Evolutionary conservation across 75 land plant genomes (phyloP), one percentile per base, ranked within the genome.

Genomic region (Adiantum capillusveneris): DNA sequence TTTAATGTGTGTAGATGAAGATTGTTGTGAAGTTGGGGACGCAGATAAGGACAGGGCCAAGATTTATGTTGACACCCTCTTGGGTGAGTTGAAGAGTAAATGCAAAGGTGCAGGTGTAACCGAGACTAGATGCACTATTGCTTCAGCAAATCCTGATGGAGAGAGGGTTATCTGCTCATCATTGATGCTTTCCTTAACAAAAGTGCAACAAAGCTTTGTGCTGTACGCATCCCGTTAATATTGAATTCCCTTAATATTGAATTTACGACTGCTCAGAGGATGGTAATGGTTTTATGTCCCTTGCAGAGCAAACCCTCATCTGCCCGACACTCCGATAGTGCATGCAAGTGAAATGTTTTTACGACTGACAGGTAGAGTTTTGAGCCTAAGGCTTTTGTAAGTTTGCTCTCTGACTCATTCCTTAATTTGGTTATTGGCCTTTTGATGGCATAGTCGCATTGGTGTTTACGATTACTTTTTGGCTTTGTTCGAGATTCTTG

Each of bases 171-270:
- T 93, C 44, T 43, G 66, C 59, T 75, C 98, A 37, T 78, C 95
- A 44, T 62, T 93, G 31, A 63, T 46, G 76, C 53, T 81, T 50
- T 81, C 94, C 45, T 81, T 93, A 19, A 83, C 80, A 70, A 82
- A 87, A 75, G 83, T 93, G 70, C 87, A 88, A 75, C 94, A 93
- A 65, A 93, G 98, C 70, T 93, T 93, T 85, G 94, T 93, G 68
- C 64, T 88, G 98, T 93, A 84, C 85, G 98, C 81, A 59, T 41
- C 9, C 37, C 9, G 37, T 34, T 9, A 3, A 5, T 34, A 5
- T 34, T 34, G 3, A 34, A 5, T 34, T 34, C 37, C 37, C 3
- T 34, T 9, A 5, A 9, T 34, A 5, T 34, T 34, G 37, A 34
- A 34, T 9, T 5, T 3, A 5, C 37, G 3, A 5, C 9, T 9